Evolutionary conservation across 306 rosid species (phyloP), one percentile per base, ranked within the genome.

Genomic region (Castanea crenata): DNA sequence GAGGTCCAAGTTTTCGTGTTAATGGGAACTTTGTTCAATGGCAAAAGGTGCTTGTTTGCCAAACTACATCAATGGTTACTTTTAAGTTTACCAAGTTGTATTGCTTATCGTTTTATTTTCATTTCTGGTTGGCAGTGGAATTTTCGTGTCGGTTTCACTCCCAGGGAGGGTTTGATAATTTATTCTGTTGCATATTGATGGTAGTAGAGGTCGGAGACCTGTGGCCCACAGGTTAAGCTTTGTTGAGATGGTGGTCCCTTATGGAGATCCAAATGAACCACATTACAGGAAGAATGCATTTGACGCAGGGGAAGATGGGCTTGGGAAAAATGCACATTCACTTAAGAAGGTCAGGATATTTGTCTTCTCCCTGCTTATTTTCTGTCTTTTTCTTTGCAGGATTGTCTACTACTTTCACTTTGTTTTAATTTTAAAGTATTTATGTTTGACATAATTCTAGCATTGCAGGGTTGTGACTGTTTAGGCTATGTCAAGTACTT

Each of bases 231-330:
- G 92, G 68, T 81, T 92, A 81, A 92, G 97, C 76, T 90, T 90
- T 84, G 90, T 88, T 75, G 97, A 92, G 87, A 92, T 92, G 97
- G 97, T 92, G 64, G 97, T 92, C 78, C 97, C 97, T 31, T 92
- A 92, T 69, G 97, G 97, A 65, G 97, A 92, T 86, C 92, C 97
- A 41, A 92, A 92, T 80, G 92, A 88, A 85, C 97, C 97, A 76
- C 97, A 92, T 80, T 90, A 90, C 77, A 87, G 97, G 83, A 92
- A 92, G 81, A 92, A 90, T 81, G 97, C 97, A 70, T 92, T 92
- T 84, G 97, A 92, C 87, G 97, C 94, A 0, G 97, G 97, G 51
- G 97, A 92, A 85, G 97, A 92, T 81, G 97, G 97, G 67, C 74
- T 90, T 54, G 97, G 97, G 21, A 88, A 92, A 84, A 92, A 92